Evolutionary conservation across 2,329 filamentous ascomycete genomes (phyloP).

Genomic region (Pleoardoris graminearum): DNA sequence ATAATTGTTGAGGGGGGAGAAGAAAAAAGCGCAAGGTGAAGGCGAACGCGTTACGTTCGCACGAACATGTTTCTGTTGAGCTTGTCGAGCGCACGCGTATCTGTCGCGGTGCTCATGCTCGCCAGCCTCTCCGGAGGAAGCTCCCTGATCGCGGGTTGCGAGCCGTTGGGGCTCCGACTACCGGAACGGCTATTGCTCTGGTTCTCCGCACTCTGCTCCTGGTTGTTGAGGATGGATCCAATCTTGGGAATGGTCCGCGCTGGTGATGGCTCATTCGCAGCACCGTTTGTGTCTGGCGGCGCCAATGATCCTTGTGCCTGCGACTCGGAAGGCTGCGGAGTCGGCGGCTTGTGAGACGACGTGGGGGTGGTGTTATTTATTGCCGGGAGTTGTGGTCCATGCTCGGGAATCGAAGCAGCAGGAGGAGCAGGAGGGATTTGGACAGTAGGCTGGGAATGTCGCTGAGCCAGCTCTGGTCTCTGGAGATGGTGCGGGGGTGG

Average conservation of each 20-base stretch:
- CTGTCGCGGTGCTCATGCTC: conserved; percentile 37
- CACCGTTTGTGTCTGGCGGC: conserved; percentile 39
- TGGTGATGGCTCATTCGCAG: conserved; percentile 25
- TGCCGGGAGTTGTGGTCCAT: conserved; percentile 42
- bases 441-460: conserved; percentile 49
- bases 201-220: conserved; percentile 33
- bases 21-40: neutral
- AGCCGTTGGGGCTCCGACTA: conserved; percentile 47
- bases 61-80: conserved; percentile 40
- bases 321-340: conserved; percentile 44
- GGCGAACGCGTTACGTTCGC: conserved; percentile 22
- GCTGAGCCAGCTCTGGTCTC: conserved; percentile 43
- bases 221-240: conserved; percentile 39
- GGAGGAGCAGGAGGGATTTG: conserved; percentile 23
- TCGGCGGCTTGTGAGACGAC: conserved; percentile 34
- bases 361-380: conserved; percentile 34
- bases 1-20: neutral
- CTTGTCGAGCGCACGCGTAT: conserved; percentile 38
- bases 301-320: conserved; percentile 49
- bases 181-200: conserved; percentile 45
- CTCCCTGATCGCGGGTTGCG: conserved; percentile 34
- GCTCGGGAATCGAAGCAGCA: conserved; percentile 32
- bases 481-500: conserved; percentile 48
- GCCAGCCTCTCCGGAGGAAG: conserved; percentile 37
- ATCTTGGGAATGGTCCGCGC: conserved; percentile 53